A percentile compares a stretch with the other conserved stretches of the same genome.
phyloP scores from a whole-genome alignment of 805 yeast species.

The Candida patagonica region DNA sequence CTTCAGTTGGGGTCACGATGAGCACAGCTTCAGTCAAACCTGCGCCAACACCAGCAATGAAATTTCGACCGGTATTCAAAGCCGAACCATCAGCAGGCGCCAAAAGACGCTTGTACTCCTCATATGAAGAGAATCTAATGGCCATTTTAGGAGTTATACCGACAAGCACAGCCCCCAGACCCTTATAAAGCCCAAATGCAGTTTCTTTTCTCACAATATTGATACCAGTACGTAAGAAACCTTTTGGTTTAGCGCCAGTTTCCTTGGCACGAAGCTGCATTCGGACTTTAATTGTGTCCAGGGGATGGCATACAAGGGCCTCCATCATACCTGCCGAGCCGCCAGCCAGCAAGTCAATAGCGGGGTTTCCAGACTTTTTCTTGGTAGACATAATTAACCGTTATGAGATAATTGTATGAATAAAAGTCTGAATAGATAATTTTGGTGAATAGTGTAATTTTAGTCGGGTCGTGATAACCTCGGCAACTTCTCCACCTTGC shows the following conservation, averaged over 20 bases:
- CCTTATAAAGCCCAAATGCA: conserved; percentile 80
- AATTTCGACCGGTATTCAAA: conserved; percentile 65
- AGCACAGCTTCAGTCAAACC: conserved; percentile 93
- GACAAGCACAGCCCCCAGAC: conserved; percentile 92
- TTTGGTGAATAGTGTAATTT: neutral
- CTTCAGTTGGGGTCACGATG: conserved; percentile 96
- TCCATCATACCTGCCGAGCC: conserved; percentile 96
- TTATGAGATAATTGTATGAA: neutral
- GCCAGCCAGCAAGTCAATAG: conserved; percentile 57
- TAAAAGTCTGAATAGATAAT: neutral
- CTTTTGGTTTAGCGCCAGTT: conserved; percentile 31
- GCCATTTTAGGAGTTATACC: conserved; percentile 99
- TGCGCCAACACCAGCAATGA: conserved; percentile 92
- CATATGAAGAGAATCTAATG: conserved; percentile 89
- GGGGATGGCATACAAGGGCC: conserved; percentile 97
- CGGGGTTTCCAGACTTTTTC: conserved; percentile 19
- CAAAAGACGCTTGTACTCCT: conserved; percentile 67
- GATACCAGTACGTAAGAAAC: conserved; percentile 75
- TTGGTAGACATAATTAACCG: conserved; percentile 12
- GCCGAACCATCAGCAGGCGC: conserved; percentile 50
- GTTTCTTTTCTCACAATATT: conserved; percentile 74
- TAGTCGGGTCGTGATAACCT: no score
- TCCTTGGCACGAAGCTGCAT: conserved; percentile 82
- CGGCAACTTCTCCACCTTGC: no score
- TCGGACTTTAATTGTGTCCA: conserved; percentile 93